Base-by-base conservation (phyloP, 164 flowering plant species). In the Kalanchoe fedtschenkoi region DNA sequence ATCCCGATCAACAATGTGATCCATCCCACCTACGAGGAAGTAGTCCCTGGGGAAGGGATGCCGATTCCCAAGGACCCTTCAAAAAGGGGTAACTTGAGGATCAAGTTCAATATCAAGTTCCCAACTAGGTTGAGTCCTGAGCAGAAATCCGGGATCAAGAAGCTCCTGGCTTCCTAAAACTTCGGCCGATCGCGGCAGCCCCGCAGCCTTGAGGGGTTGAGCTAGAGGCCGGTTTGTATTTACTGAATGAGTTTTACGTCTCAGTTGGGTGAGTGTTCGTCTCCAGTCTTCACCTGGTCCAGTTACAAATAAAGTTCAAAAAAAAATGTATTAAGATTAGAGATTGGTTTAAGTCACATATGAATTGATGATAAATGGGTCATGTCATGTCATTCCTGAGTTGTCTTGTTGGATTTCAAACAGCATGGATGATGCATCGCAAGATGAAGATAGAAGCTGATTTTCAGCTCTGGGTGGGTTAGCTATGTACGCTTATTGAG, bases 1-100 rank as follows among this genome's bases (percentile, higher is more conserved):
- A 73, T 86, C 24, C 83, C 92, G 2, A 75, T 86, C 41, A 79
- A 75, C 69, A 74, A 57, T 64, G 77, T 83, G 54, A 81, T 86
- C 15, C 80, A 81, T 58, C 92, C 91, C 4, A 70, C 16, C 54
- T 78, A 88, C 32, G 92, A 84, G 64, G 89, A 88, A 71, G 67
- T 82, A 16, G 84, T 83, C 0, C 87, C 85, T 0, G 70, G 69
- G 39, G 92, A 88, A 69, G 96, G 96, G 6, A 88, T 88, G 96
- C 96, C 96, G 0, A 62, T 84, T 2, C 86, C 92, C 0, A 88
- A 88, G 70, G 90, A 88, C 8, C 90, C 92, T 0, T 68, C 82
- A 11, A 86, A 64, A 67, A 77, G 60, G 60, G 96, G 96, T 0
- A 86, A 84, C 70, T 62, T 88, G 65, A 80, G 87, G 62, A 84